Base-by-base conservation (phyloP, 1,284 basidiomycete species). In the Ustilago vetiveriae region DNA sequence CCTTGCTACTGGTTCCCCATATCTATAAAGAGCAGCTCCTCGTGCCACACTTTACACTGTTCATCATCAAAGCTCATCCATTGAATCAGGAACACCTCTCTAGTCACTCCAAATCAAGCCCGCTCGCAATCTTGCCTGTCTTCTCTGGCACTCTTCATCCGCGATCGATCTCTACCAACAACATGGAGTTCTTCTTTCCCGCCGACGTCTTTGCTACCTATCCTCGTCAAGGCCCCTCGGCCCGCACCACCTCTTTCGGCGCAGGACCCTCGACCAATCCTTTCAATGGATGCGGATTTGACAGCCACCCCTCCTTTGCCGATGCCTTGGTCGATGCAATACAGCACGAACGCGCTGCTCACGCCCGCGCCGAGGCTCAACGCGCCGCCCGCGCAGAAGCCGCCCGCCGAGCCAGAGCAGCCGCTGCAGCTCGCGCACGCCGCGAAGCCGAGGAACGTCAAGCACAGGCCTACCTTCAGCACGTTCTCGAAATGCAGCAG, bases 151-250 rank as follows among this genome's bases (percentile, higher is more conserved):
- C 26, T 14, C 45, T 22, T 50, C n/a, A 5, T 38, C 23, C n/a
- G 32, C 44, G 16, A 40, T 13, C 19, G 43, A 37, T 21, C 11
- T 13, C 21, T 3, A 11, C 41, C 21, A 9, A 37, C 16, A 47
- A 21, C 24, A 72, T 72, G 68, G 68, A 72, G 63, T 72, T 72
- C 58, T 72, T 63, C 68, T 60, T 72, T 52, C 68, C 68, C 47
- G 51, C 63, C 55, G 68, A 72, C 47, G 58, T 72, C 39, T 67
- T 67, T 32, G 32, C 68, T 48, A 53, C 56, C 29, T 58, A 67
- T 50, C 68, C 64, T 16, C 47, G 45, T 32, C 60, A 55, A 40
- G 43, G 52, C 19, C 51, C 59, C 14, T 33, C 54, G 6, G 8
- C 30, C 29, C 56, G 47, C 43, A 50, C 49, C 24, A 26, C 30